Evolutionary conservation across 2,329 filamentous ascomycete species (phyloP), one percentile per base, ranked within the genome.

Genomic region (Aspergillus vadensis): DNA sequence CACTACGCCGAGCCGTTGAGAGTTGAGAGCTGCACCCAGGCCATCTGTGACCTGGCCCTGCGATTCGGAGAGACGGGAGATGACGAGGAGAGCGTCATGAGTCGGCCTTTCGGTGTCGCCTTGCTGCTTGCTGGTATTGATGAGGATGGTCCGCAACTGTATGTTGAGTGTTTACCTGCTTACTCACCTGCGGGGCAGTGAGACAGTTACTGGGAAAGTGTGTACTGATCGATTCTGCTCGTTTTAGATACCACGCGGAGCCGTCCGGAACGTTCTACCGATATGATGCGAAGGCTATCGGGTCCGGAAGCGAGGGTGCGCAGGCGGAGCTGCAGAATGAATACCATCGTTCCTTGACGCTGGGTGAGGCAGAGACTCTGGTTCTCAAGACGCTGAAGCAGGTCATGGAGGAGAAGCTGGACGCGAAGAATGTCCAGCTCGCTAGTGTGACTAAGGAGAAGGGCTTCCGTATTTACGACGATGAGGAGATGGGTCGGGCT

Each of bases 341-440:
- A 81, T 99, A 97, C 75, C 95, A 99, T 83, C 96, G 96, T 86
- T 98, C 94, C 60, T 85, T 99, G 65, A 97, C 93, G 44, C 88
- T 99, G 64, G 83, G 86, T 59, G 95, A 99, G 75, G 95, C 95
- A 60, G 95, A 99, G 82, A 95, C 93, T 3, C 82, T 99, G 67
- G 93, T 97, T 55, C 83, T 99, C 73, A 98, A 98, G 87, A 99
- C 95, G 39, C 80, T 99, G 77, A 99, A 98, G 86, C 95, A 99
- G 82, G 95, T 99, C 69, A 99, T 99, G 95, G 95, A 99, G 82
- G 95, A 99, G 87, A 99, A 99, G 83, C 85, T 99, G 63, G 95
- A 99, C 77, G 86, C 92, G 66, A 99, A 99, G 87, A 99, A 99
- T 75, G 95, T 99, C 67, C 95, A 99, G 83, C 80, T 99, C 69